These are phyloP conservation scores for Curvularia sp. DNA, from an alignment of 2,329 filamentous ascomycete species.

Conservation along the genomic window DNA sequence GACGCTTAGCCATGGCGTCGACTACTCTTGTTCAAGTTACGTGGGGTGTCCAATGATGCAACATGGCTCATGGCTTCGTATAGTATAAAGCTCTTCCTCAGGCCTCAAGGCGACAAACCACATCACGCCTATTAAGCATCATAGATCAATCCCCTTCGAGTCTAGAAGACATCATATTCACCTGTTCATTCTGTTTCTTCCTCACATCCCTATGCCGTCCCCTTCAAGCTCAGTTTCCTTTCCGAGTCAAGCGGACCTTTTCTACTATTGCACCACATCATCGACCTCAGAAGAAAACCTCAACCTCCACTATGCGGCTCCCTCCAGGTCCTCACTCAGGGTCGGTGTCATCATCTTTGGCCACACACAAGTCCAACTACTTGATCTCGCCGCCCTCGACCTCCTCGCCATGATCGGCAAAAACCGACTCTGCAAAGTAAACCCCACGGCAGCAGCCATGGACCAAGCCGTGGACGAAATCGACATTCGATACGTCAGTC, in stretches of 20 bases:
- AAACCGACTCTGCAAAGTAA: slow-evolving; percentile 36
- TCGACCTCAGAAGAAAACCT: slow-evolving; percentile 46
- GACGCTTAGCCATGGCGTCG: slow-evolving; percentile 31
- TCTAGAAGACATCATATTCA: background rate
- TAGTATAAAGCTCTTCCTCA: slow-evolving; percentile 38
- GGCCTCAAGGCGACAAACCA: slow-evolving; percentile 20
- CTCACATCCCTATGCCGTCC: slow-evolving; percentile 39
- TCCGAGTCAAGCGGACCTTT: slow-evolving; percentile 46
- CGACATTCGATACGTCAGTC: slow-evolving; percentile 48
- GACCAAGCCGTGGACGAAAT: slow-evolving; percentile 46
- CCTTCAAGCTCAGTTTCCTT: slow-evolving; percentile 44
- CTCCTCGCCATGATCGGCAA: slow-evolving; percentile 43
- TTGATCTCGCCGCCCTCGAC: slow-evolving; percentile 46
- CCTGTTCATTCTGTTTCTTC: background rate
- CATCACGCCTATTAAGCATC: slow-evolving; percentile 15
- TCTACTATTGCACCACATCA: slow-evolving; percentile 47
- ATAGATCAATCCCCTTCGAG: background rate
- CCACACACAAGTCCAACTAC: slow-evolving; percentile 40
- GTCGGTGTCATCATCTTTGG: slow-evolving; percentile 44
- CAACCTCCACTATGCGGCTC: slow-evolving; percentile 41
- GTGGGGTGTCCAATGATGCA: slow-evolving; percentile 21
- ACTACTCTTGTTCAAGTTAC: slow-evolving; percentile 15
- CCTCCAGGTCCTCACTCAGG: slow-evolving; percentile 45
- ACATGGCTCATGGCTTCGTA: slow-evolving; percentile 10
- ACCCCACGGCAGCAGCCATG: slow-evolving; percentile 31